These are phyloP conservation scores for Ogataea saltuana DNA, from an alignment of 805 yeast genomes.

Conservation along the genomic window DNA sequence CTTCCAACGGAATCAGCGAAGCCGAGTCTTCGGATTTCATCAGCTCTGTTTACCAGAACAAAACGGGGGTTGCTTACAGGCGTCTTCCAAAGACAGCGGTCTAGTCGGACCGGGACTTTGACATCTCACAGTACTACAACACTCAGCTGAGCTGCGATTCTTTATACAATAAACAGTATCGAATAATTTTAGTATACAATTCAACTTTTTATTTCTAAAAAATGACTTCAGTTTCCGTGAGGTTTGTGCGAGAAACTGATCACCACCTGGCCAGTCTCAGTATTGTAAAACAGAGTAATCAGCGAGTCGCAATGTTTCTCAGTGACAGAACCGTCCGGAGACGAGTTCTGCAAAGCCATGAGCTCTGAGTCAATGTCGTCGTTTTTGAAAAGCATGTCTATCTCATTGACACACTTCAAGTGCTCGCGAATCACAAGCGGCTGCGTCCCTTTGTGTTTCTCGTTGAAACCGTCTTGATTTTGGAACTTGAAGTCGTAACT, in stretches of 20 bases:
- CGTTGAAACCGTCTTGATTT: slow-evolving; percentile 19
- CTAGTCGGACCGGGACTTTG: not conserved
- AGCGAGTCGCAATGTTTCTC: slow-evolving; percentile 29
- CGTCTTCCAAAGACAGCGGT: not conserved
- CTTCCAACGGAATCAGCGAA: slow-evolving; percentile 31
- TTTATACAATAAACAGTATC: not conserved
- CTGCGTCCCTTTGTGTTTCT: slow-evolving; percentile 10
- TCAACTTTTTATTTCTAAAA: not conserved
- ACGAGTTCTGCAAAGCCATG: slow-evolving; percentile 26
- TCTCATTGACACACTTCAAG: slow-evolving; percentile 25
- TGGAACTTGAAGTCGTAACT: slow-evolving; percentile 33
- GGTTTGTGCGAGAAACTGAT: slow-evolving; percentile 34
- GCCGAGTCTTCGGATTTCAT: slow-evolving; percentile 8
- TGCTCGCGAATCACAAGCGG: slow-evolving; percentile 23
- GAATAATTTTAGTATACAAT: slow-evolving; percentile 2
- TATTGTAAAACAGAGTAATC: slow-evolving; percentile 30
- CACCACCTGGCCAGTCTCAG: slow-evolving; percentile 29
- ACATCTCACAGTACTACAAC: not conserved
- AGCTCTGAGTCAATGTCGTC: slow-evolving; percentile 27
- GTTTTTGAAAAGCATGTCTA: slow-evolving; percentile 21
- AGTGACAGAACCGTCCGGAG: slow-evolving; percentile 12
- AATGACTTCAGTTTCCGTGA: slow-evolving; percentile 22
- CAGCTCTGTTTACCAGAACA: not conserved
- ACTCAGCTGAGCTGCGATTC: not conserved
- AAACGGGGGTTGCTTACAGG: not conserved